Base-by-base conservation (phyloP, 176 grass and related monocot genomes). In the Elymus sibiricus region DNA sequence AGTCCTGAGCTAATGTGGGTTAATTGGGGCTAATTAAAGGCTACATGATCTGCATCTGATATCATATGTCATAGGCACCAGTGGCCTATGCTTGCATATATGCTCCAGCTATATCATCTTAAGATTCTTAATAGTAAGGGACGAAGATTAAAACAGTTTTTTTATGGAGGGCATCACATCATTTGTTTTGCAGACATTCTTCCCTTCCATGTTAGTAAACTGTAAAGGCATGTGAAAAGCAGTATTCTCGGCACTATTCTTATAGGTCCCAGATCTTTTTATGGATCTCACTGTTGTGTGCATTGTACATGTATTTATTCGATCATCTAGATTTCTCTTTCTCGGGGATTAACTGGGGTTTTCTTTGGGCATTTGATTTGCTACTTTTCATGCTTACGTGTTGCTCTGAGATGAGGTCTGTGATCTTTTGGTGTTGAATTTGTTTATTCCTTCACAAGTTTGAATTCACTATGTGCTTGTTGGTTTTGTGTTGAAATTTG, bases 11-110 rank as follows among this genome's bases (percentile, higher is more conserved):
- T 87, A 72, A 72, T 73, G 17, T 38, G 19, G 63, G 78, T 19
- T 25, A 72, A 43, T n/a, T 53, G 74, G 53, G 69, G 35, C 34
- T 72, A 74, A 87, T 80, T 66, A 90, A 87, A 90, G 85, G 84
- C 75, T 75, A 82, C 74, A 83, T 63, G 77, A 86, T 90, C 78
- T 89, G 83, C 87, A 79, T 89, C 83, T 79, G 82, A 92, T 89
- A 92, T 92, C 90, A 86, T 89, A 92, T 92, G 90, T 92, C 85
- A 46, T 91, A 91, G 86, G 82, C 86, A 81, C 71, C 82, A 91
- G 82, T 91, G 86, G 82, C 82, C 90, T 88, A 76, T 74, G 58
- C 62, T 76, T 91, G 81, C 76, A 91, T 87, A 91, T 84, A 87
- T 87, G 81, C 82, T 88, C 86, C 77, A 88, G 70, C 88, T 91